These are phyloP conservation scores for Pseudogymnoascus verrucosus DNA, from an alignment of 2,329 filamentous ascomycete genomes.

Conservation along the genomic window DNA sequence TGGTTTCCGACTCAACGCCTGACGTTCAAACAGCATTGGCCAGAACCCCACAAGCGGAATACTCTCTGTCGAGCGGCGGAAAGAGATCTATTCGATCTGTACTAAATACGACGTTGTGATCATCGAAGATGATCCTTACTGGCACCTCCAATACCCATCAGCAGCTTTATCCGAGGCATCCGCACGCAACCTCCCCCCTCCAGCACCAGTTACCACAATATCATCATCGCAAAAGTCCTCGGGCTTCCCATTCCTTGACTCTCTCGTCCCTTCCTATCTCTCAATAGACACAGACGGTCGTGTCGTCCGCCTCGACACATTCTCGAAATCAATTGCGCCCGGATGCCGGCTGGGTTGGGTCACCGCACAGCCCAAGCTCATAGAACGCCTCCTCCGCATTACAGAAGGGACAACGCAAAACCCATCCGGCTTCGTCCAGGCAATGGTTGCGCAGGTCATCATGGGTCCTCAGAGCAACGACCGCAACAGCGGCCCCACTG, in stretches of 20 bases:
- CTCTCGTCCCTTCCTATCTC: slow-evolving; percentile 73
- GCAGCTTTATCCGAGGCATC: slow-evolving; percentile 38
- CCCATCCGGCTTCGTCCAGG: slow-evolving; percentile 83
- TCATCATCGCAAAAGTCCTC: slow-evolving; percentile 37
- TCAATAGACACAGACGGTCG: slow-evolving; percentile 77
- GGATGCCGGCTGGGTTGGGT: slow-evolving; percentile 89
- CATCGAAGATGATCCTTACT: slow-evolving; percentile 91
- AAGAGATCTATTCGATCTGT: slow-evolving; percentile 72
- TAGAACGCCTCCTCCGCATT: slow-evolving; percentile 66
- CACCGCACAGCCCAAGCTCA: slow-evolving; percentile 69
- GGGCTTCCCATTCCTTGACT: slow-evolving; percentile 74
- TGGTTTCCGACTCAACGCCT: slow-evolving; percentile 10
- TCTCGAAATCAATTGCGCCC: slow-evolving; percentile 86
- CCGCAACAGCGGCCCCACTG: slow-evolving; percentile 39
- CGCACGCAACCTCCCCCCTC: slow-evolving; percentile 17
- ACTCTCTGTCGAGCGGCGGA: slow-evolving; percentile 63
- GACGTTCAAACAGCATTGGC: slow-evolving; percentile 51
- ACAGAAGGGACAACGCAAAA: slow-evolving; percentile 73
- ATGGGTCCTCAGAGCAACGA: slow-evolving; percentile 58
- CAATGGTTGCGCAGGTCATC: slow-evolving; percentile 68
- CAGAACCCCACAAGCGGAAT: slow-evolving; percentile 82
- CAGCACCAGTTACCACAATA: slow-evolving; percentile 12
- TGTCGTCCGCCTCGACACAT: slow-evolving; percentile 84
- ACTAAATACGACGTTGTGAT: slow-evolving; percentile 83
- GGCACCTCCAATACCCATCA: slow-evolving; percentile 84